Evolutionary conservation across 495 filamentous ascomycete genomes (phyloP).

Genomic region (Tetracladium marchalianum): DNA sequence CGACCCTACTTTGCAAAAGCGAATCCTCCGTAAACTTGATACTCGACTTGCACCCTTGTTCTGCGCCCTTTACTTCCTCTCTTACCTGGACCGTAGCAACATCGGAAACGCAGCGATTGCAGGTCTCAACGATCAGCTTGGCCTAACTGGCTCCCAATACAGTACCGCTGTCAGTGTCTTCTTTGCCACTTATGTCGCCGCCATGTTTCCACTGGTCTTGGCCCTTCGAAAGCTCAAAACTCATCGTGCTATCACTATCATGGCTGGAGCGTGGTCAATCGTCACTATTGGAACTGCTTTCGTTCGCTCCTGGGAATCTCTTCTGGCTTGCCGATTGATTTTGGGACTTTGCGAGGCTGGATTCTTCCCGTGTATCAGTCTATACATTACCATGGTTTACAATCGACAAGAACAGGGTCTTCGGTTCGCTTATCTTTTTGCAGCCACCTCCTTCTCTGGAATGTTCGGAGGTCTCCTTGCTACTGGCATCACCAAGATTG

Average conservation of each 20-base stretch:
- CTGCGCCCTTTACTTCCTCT: slow-evolving; percentile 32
- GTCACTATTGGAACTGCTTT: slow-evolving; percentile 62
- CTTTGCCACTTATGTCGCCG: slow-evolving; percentile 39
- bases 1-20: neutral
- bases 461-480: slow-evolving; percentile 69
- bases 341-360: slow-evolving; percentile 56
- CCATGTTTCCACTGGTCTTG: slow-evolving; percentile 33
- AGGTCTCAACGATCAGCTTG: slow-evolving; percentile 20
- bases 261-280: slow-evolving; percentile 58
- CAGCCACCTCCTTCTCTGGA: slow-evolving; percentile 64
- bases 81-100: slow-evolving; percentile 49
- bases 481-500: slow-evolving; percentile 41
- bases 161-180: slow-evolving; percentile 40
- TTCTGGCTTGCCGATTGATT: slow-evolving; percentile 49
- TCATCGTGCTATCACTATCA: slow-evolving; percentile 35
- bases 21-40: slow-evolving; percentile 37
- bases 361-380: slow-evolving; percentile 59
- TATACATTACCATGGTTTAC: slow-evolving; percentile 71
- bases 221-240: slow-evolving; percentile 36
- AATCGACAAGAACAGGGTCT: slow-evolving; percentile 63
- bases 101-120: slow-evolving; percentile 53
- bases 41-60: slow-evolving; percentile 40
- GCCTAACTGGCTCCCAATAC: slow-evolving; percentile 26
- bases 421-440: slow-evolving; percentile 67
- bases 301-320: slow-evolving; percentile 43